phyloP scores from a whole-genome alignment of 176 grass and related monocot genomes.

The Rhynchospora tenuis region DNA sequence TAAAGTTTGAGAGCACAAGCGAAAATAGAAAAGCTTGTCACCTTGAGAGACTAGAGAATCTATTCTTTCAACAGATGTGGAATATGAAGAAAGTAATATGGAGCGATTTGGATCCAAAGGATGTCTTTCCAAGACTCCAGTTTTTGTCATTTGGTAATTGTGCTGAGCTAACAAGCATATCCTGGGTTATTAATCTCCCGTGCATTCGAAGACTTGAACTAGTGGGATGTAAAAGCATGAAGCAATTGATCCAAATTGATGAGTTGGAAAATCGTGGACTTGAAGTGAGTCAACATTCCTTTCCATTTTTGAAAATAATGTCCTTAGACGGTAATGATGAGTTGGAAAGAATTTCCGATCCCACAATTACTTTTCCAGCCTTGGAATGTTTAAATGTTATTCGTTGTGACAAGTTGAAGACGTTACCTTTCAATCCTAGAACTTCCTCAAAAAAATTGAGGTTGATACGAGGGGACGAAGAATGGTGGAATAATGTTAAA shows the following conservation, averaged over 20 bases:
- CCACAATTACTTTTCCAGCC: background rate
- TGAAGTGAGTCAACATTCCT: background rate
- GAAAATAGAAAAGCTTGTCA: background rate
- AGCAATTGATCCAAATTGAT: background rate
- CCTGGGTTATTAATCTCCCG: too few species aligned
- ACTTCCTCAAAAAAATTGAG: background rate
- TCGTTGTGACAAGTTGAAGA: background rate
- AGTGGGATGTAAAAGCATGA: background rate
- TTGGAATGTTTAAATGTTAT: background rate
- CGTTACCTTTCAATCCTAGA: background rate
- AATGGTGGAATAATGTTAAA: background rate
- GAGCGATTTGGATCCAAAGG: too few species aligned
- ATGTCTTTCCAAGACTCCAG: too few species aligned
- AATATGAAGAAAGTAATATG: too few species aligned
- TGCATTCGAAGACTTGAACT: background rate
- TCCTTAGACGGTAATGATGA: background rate
- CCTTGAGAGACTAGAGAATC: too few species aligned
- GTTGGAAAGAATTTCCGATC: background rate
- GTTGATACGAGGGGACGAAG: background rate
- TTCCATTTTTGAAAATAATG: background rate
- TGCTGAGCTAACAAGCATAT: too few species aligned
- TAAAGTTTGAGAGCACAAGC: background rate
- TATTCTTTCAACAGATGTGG: too few species aligned
- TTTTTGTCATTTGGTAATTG: too few species aligned
- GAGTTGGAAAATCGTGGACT: too few species aligned